Base-by-base conservation (phyloP, 495 filamentous ascomycete genomes). In the Staphylotrichum tortipilum region DNA sequence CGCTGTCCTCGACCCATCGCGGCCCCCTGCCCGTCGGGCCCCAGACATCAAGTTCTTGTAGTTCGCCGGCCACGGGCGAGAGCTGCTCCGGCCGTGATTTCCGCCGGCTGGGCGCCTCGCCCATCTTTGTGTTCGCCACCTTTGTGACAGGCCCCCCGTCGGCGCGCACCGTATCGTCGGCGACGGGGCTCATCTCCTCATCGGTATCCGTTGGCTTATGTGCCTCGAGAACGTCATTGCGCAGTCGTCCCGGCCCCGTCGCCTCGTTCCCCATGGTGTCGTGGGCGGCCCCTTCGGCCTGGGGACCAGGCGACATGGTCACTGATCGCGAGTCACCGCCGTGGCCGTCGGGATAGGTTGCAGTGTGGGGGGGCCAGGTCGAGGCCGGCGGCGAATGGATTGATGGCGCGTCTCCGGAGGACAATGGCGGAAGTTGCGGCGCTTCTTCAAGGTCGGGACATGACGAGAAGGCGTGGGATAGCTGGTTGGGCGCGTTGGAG, bases 381-480 rank as follows among this genome's bases (percentile, higher is more conserved):
- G 61, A 49, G 29, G 54, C 52, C 39, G 36, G 40, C n/a, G 46
- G 44, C 7, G 49, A 44, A 17, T 34, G n/a, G n/a, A n/a, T n/a
- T n/a, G n/a, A n/a, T n/a, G n/a, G 40, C 29, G 50, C 44, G 42
- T 49, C 5, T 41, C 50, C 41, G 15, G 46, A 43, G 50, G 46
- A 8, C 15, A 39, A n/a, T n/a, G n/a, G n/a, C n/a, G n/a, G n/a
- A n/a, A n/a, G 23, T 12, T 42, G 47, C 11, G 41, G 51, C 7
- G 17, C 14, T 30, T 66, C 63, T 15, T 68, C 61, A 44, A 57
- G 51, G n/a, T 74, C 70, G 43, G 70, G 70, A 54, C 72, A 76
- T 62, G 63, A 68, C 55, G 64, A 68, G 36, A 68, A 71, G 45
- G 64, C 59, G 43, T 64, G 66, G 12, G 61, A 65, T 11, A 62